phyloP scores from a whole-genome alignment of 2,329 filamentous ascomycete genomes.

The Hirsutella rhossiliensis region DNA sequence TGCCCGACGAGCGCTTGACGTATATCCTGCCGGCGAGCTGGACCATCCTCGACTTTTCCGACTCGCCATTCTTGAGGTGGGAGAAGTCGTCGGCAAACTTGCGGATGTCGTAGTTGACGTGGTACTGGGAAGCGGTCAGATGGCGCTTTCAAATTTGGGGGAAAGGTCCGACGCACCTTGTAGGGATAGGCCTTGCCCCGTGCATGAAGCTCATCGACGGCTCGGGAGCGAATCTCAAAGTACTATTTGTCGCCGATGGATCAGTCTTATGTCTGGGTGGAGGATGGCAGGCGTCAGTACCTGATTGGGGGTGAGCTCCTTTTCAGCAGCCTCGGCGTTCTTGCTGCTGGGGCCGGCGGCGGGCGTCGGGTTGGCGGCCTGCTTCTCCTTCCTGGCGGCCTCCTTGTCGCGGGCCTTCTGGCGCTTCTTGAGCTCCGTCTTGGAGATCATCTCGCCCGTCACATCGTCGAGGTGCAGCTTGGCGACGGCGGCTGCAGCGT shows the following conservation, averaged over 20 bases:
- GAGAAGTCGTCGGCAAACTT: slow-evolving; percentile 71
- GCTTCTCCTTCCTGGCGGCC: slow-evolving; percentile 80
- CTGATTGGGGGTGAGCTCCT: slow-evolving; percentile 45
- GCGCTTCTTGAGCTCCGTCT: slow-evolving; percentile 87
- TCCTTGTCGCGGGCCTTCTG: slow-evolving; percentile 84
- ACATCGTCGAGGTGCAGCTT: slow-evolving; percentile 84
- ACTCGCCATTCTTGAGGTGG: slow-evolving; percentile 79
- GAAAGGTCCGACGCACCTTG: slow-evolving; percentile 33
- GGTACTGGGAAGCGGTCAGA: slow-evolving; percentile 38
- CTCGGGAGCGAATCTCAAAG: slow-evolving; percentile 87
- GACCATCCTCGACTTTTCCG: slow-evolving; percentile 61
- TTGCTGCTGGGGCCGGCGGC: slow-evolving; percentile 40
- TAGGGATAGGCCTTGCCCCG: slow-evolving; percentile 60
- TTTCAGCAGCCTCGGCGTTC: slow-evolving; percentile 50
- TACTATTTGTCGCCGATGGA: slow-evolving; percentile 34
- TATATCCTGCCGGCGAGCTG: slow-evolving; percentile 79
- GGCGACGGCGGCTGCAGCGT: slow-evolving; percentile 44
- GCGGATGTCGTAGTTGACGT: slow-evolving; percentile 69
- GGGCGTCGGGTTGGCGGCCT: slow-evolving; percentile 59
- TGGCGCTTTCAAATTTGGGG: not conserved
- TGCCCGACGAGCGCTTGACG: slow-evolving; percentile 69
- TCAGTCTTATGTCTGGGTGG: not conserved
- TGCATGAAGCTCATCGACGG: slow-evolving; percentile 40
- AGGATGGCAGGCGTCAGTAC: slow-evolving; percentile 5
- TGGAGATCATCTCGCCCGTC: slow-evolving; percentile 78